Evolutionary conservation across 2,329 filamentous ascomycete species (phyloP).

Genomic region (Aureobasidium sp.): DNA sequence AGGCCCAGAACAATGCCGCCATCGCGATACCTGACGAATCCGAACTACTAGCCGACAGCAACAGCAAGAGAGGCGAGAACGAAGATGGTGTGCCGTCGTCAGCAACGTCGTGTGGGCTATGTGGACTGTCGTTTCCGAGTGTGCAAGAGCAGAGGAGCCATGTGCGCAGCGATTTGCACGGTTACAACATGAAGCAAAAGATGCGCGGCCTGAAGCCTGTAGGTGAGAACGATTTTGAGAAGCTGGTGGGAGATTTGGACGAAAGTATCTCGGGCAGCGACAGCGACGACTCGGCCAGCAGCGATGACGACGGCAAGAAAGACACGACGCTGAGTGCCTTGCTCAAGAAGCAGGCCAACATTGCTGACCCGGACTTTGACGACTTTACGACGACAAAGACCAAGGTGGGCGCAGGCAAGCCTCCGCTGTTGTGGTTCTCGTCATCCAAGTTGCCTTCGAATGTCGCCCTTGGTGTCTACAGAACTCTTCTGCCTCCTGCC

Average conservation of each 20-base stretch:
- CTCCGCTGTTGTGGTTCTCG: constrained; percentile 78
- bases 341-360: constrained; percentile 73
- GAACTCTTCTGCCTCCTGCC: constrained; percentile 65
- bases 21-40: background rate
- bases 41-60: constrained; percentile 5
- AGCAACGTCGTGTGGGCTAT: constrained; percentile 75
- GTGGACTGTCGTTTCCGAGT: constrained; percentile 61
- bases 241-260: constrained; percentile 74
- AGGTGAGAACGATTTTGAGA: constrained; percentile 77
- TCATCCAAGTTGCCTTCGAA: constrained; percentile 69
- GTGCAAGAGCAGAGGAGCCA: constrained; percentile 79
- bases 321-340: constrained; percentile 69
- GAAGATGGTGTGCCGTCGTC: constrained; percentile 42
- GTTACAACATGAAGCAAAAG: constrained; percentile 92
- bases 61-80: constrained; percentile 29
- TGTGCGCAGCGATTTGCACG: constrained; percentile 82
- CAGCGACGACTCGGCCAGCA: constrained; percentile 55
- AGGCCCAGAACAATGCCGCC: constrained; percentile 29
- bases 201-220: constrained; percentile 66
- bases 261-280: constrained; percentile 88
- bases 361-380: constrained; percentile 51
- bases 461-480: constrained; percentile 77
- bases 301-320: constrained; percentile 56
- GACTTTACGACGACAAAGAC: constrained; percentile 36
- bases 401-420: constrained; percentile 54